Percentiles rank a stretch among this genome's conserved stretches.
These are phyloP conservation scores for Sicyos baderoa DNA, from an alignment of 306 rosid species.

Conservation along the genomic window DNA sequence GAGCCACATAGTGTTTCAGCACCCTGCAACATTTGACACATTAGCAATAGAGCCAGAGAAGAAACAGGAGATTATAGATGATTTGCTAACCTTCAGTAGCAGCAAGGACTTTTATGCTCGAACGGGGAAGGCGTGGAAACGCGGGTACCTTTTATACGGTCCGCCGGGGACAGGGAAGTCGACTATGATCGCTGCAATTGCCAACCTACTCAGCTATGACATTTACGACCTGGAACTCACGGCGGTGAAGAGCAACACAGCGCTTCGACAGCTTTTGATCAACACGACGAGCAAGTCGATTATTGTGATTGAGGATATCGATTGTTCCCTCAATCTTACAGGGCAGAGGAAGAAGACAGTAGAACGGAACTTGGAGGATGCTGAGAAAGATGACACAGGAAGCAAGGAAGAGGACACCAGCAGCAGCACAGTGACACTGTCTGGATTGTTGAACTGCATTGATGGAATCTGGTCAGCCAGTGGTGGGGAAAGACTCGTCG, in stretches of 20 bases:
- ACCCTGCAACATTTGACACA: conserved; percentile 75
- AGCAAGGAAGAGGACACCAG: conserved; percentile 49
- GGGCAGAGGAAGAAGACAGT: conserved; percentile 74
- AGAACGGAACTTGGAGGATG: conserved; percentile 30
- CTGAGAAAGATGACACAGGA: conserved; percentile 37
- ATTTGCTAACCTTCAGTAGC: conserved; percentile 60
- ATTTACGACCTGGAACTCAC: conserved; percentile 84
- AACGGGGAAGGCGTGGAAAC: conserved; percentile 74
- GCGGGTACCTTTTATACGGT: not conserved
- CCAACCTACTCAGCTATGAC: conserved; percentile 62
- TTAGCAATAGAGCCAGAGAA: conserved; percentile 68
- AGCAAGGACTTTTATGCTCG: conserved; percentile 69
- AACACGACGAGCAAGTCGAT: conserved; percentile 79
- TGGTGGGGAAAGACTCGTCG: conserved; percentile 74
- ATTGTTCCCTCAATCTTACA: conserved; percentile 84
- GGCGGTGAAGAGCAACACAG: conserved; percentile 84
- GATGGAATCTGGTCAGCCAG: conserved; percentile 85
- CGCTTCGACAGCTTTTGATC: conserved; percentile 71
- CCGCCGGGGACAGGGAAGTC: conserved; percentile 23
- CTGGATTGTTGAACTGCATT: conserved; percentile 75
- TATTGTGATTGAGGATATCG: conserved; percentile 83
- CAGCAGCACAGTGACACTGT: conserved; percentile 72
- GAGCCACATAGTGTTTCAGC: conserved; percentile 88
- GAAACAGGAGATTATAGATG: conserved; percentile 66
- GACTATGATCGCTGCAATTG: conserved; percentile 84